phyloP scores from a whole-genome alignment of 2,329 filamentous ascomycete species.

The Penicillium sp. region DNA sequence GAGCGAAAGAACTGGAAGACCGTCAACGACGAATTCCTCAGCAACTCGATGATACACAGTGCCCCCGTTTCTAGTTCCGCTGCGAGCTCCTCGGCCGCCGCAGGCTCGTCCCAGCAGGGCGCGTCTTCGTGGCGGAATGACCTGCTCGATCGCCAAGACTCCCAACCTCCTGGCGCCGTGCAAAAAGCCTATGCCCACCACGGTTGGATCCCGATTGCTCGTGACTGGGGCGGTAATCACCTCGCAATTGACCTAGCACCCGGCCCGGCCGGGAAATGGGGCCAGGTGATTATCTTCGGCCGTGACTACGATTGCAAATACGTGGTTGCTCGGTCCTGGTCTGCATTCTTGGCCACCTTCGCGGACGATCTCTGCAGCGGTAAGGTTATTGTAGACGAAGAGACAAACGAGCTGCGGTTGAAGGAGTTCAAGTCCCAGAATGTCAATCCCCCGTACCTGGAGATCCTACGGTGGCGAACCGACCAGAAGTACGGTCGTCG shows the following conservation, averaged over 20 bases:
- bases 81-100: constrained; percentile 59
- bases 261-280: constrained; percentile 86
- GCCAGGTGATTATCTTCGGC: constrained; percentile 93
- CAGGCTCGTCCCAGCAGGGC: constrained; percentile 51
- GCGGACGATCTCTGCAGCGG: constrained; percentile 88
- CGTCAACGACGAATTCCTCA: constrained; percentile 86
- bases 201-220: constrained; percentile 91
- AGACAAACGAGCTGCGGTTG: constrained; percentile 85
- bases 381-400: constrained; percentile 91
- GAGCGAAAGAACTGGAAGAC: constrained; percentile 96
- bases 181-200: constrained; percentile 93
- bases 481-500: constrained; percentile 87
- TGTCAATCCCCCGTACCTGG: constrained; percentile 89
- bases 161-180: constrained; percentile 78
- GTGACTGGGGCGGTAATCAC: constrained; percentile 99
- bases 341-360: constrained; percentile 76
- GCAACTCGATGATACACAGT: constrained; percentile 52
- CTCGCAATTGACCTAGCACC: constrained; percentile 89
- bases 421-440: constrained; percentile 85
- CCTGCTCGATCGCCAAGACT: constrained; percentile 79
- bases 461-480: constrained; percentile 90
- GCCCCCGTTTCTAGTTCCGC: constrained; percentile 72
- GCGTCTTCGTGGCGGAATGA: constrained; percentile 76
- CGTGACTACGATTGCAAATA: constrained; percentile 99
- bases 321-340: constrained; percentile 90